Evolutionary conservation across 2,329 filamentous ascomycete genomes (phyloP).

Genomic region (Didymella exigua): DNA sequence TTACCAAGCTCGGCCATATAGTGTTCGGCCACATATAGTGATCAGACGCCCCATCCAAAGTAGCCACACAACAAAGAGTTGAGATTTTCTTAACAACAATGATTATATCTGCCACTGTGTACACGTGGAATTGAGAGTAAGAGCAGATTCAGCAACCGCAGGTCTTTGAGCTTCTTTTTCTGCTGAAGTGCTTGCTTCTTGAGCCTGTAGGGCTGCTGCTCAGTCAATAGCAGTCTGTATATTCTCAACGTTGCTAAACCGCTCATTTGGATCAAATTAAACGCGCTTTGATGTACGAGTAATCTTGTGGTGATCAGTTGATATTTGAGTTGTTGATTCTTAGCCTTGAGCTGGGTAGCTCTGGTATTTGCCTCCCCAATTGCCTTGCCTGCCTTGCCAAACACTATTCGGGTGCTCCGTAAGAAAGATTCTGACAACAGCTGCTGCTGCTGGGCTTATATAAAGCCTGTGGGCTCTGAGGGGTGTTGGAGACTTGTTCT

Average conservation of each 20-base stretch:
- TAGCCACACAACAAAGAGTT: neutral
- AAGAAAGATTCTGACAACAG: neutral
- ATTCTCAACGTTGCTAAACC: slow-evolving; percentile 13
- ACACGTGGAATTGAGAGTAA: slow-evolving; percentile 13
- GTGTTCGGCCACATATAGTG: neutral
- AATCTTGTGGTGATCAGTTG: slow-evolving; percentile 8
- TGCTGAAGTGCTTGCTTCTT: neutral
- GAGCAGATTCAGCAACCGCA: neutral
- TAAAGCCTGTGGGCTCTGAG: neutral
- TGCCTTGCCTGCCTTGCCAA: slow-evolving; percentile 19
- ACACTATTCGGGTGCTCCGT: neutral
- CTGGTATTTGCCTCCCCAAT: slow-evolving; percentile 11
- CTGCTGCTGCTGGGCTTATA: neutral
- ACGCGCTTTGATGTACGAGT: slow-evolving; percentile 6
- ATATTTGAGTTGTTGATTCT: slow-evolving; percentile 17
- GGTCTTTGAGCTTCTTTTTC: neutral
- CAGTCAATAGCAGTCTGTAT: neutral
- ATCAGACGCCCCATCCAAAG: neutral
- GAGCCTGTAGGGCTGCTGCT: slow-evolving; percentile 2
- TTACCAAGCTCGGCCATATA: too few relatives aligned
- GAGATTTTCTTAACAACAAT: slow-evolving; percentile 1
- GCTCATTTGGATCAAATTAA: slow-evolving; percentile 19
- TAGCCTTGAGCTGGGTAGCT: slow-evolving; percentile 8
- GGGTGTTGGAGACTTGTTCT: neutral
- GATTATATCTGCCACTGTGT: slow-evolving; percentile 15